These are phyloP conservation scores for Discostella stelligeroides DNA, from an alignment of 108 stramenopile species.

Conservation along the genomic window DNA sequence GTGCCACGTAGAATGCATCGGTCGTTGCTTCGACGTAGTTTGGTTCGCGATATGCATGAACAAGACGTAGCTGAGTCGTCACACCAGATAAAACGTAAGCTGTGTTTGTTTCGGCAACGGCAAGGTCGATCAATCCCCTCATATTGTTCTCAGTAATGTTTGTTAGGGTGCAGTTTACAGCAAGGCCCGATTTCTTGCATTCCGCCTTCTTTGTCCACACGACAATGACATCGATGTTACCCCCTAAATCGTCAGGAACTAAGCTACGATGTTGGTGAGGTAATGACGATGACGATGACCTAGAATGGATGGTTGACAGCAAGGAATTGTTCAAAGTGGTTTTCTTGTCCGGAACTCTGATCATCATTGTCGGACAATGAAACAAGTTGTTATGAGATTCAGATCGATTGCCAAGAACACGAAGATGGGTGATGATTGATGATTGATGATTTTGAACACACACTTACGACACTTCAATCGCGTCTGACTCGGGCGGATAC, in stretches of 20 bases:
- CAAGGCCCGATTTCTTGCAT: constrained; percentile 5
- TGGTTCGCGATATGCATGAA: constrained; percentile 10
- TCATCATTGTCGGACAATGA: too few species aligned
- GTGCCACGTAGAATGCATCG: background rate
- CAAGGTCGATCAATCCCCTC: constrained; percentile 11
- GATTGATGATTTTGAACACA: too few species aligned
- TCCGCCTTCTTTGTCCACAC: constrained; percentile 13
- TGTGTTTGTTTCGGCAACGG: constrained; percentile 17
- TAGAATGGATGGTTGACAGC: background rate
- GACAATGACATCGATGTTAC: constrained; percentile 7
- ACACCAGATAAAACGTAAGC: constrained; percentile 13
- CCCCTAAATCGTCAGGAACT: background rate
- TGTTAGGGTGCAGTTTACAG: constrained; percentile 1
- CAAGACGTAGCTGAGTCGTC: background rate
- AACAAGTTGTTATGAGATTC: too few species aligned
- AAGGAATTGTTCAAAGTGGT: background rate
- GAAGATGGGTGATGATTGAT: too few species aligned
- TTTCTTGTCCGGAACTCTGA: background rate
- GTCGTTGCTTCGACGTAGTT: constrained; percentile 9
- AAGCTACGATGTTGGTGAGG: background rate
- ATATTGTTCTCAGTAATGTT: constrained; percentile 1
- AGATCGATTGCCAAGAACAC: too few species aligned
- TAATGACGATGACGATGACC: background rate
- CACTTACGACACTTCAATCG: too few species aligned
- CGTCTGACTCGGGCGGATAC: background rate